Evolutionary conservation across 257 asterid genomes (phyloP).

Genomic region (Solanum virginianum): DNA sequence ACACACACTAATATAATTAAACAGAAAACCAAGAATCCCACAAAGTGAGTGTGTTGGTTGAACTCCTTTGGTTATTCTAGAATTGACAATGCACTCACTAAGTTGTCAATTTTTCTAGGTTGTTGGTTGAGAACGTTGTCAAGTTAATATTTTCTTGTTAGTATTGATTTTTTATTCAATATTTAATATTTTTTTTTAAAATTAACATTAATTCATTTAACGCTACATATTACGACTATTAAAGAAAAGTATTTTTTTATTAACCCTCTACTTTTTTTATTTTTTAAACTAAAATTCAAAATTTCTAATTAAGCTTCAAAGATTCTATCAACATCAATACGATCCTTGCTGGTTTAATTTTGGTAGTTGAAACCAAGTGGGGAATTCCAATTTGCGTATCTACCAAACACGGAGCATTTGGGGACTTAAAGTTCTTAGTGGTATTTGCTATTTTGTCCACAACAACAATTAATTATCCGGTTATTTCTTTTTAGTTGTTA

Average conservation of each 20-base stretch:
- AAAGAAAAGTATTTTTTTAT: rapidly evolving
- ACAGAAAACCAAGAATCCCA: background rate
- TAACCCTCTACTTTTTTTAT: rapidly evolving
- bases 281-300: rapidly evolving
- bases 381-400: background rate
- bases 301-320: rapidly evolving
- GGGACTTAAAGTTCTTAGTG: background rate
- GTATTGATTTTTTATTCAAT: rapidly evolving
- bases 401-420: background rate
- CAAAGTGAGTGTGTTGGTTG: background rate
- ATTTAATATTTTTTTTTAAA: background rate
- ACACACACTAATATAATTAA: background rate
- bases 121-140: background rate
- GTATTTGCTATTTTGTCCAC: background rate
- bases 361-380: background rate
- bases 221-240: rapidly evolving
- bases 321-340: background rate
- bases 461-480: background rate
- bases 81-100: background rate
- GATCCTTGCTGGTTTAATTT: background rate
- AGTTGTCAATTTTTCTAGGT: background rate
- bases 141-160: rapidly evolving
- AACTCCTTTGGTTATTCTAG: background rate
- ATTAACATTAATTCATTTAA: background rate
- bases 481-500: no score